Evolutionary conservation across 2,329 filamentous ascomycete species (phyloP), one percentile per base, ranked within the genome.

Genomic region (Blastomyces silverae): DNA sequence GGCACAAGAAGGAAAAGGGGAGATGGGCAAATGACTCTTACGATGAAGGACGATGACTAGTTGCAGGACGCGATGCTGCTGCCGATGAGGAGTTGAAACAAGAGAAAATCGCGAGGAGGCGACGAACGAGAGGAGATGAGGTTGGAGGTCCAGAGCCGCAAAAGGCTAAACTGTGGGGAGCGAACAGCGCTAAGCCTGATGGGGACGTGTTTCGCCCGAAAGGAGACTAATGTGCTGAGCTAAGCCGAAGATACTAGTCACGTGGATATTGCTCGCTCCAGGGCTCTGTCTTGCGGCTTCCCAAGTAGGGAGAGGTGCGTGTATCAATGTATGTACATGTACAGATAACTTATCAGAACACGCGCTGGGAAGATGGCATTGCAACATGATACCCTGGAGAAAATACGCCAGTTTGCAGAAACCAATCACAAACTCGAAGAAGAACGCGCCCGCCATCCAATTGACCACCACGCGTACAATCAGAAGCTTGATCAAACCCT

Each of bases 401-500:
- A 56, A 42, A 68, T 69, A 59, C 65, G 59, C 37, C 20, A 31
- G 11, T 78, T 78, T 61, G 70, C 70, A 25, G 67, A 75, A 58
- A 74, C 72, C 57, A 75, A 76, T 58, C 71, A 70, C 60, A 71
- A 73, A 52, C 71, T 72, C 28, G 76, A 79, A 66, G 68, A 70
- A n/a, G 70, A 75, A 63, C 72, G 74, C 58, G 67, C 67, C 17
- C 67, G 74, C 11, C 73, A 69, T 57, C 63, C 69, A 37, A 69
- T 72, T 22, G 69, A 71, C 60, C 66, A 76, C 42, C 72, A 75
- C 63, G 69, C 69, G 20, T 78, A 78, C 67, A 72, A 74, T 28
- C 70, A 68, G 53, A 73, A 70, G 37, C 78, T 93, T 56, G 84
- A 90, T 65, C 82, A 84, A 63, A 91, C 89, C 1, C 72, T 92